Conservation (phyloP, 2,329 filamentous ascomycete species). For the Diaporthe aspalathi region DNA sequence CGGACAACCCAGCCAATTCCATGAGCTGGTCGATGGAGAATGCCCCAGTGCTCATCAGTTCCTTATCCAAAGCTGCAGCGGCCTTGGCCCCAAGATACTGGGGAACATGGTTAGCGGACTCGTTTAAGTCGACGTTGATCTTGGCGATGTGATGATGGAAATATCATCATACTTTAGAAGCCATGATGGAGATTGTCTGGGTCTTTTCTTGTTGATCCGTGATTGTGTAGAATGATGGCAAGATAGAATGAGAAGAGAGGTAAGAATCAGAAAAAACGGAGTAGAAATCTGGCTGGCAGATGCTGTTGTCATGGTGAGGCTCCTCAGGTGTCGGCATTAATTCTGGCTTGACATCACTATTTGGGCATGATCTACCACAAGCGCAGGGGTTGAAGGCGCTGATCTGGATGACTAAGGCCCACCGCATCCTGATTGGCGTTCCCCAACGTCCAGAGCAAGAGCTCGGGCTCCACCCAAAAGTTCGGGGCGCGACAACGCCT, state of each 20-base stretch:
- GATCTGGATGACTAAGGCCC: conserved; percentile 22
- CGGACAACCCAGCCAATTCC: conserved; percentile 93
- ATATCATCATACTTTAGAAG: conserved; percentile 45
- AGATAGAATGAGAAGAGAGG: neutral
- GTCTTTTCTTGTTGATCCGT: neutral
- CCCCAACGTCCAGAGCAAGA: neutral
- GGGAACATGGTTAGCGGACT: conserved; percentile 41
- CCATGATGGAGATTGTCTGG: conserved; percentile 43
- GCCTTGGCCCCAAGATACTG: conserved; percentile 90
- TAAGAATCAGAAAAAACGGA: neutral
- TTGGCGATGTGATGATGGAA: too few relatives aligned
- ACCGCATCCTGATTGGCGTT: conserved; percentile 11
- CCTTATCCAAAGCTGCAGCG: conserved; percentile 88
- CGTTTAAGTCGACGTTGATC: neutral
- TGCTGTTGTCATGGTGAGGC: conserved; percentile 7
- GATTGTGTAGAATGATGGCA: too few relatives aligned
- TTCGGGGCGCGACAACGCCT: conserved; percentile 30
- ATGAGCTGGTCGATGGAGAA: conserved; percentile 98
- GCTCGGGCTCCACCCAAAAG: conserved; percentile 30
- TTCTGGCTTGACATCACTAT: conserved; percentile 22
- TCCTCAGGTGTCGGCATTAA: neutral
- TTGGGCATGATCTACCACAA: neutral
- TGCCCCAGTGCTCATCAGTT: conserved; percentile 88
- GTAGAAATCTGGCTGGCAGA: neutral
- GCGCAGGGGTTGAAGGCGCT: neutral